Percentiles rank a stretch among this genome's conserved stretches.
Conservation (phyloP, 495 filamentous ascomycete genomes). For the Aspergillus sclerotiicarbonarius region DNA sequence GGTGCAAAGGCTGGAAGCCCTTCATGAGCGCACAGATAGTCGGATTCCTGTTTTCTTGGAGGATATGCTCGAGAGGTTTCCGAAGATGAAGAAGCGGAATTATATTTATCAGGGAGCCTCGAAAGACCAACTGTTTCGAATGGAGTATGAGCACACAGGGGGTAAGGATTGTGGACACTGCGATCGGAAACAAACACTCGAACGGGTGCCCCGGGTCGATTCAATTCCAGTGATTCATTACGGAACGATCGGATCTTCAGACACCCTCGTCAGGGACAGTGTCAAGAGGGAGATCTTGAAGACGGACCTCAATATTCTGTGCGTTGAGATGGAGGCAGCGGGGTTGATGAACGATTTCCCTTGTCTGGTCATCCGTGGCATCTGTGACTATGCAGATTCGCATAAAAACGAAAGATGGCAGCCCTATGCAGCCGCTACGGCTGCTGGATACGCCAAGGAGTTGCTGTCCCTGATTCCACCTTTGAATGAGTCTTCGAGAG, state of each 20-base stretch:
- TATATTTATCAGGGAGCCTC: conserved; percentile 10
- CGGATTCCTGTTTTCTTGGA: conserved; percentile 11
- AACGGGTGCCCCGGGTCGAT: not conserved
- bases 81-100: conserved; percentile 2
- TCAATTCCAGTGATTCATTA: conserved; percentile 1
- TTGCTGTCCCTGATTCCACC: too few species aligned
- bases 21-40: conserved; percentile 11
- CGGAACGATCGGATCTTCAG: conserved; percentile 4
- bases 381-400: conserved; percentile 15
- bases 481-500: too few species aligned
- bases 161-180: not conserved
- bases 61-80: conserved; percentile 2
- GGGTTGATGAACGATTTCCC: conserved; percentile 7
- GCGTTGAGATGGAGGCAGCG: conserved; percentile 12
- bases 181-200: not conserved
- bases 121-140: conserved; percentile 10
- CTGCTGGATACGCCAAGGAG: conserved; percentile 7
- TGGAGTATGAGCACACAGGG: conserved; percentile 1
- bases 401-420: conserved; percentile 15
- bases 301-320: not conserved
- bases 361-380: conserved; percentile 10
- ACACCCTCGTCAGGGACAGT: conserved; percentile 6
- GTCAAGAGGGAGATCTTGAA: not conserved
- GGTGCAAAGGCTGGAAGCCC: too few species aligned
- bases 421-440: conserved; percentile 4